Conservation (phyloP, 2,329 filamentous ascomycete genomes). For the Fusarium napiforme region DNA sequence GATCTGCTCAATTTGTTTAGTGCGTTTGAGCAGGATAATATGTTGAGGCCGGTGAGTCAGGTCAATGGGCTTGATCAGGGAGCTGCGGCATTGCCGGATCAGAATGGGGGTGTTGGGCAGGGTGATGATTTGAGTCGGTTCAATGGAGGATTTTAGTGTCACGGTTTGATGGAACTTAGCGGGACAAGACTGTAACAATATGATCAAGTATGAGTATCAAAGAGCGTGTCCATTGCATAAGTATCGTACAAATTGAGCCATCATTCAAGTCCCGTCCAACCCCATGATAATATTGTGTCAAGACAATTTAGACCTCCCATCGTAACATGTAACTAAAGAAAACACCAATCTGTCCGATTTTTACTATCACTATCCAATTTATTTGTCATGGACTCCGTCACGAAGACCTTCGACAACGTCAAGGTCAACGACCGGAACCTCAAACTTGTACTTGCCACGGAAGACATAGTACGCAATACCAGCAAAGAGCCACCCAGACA, state of each 20-base stretch:
- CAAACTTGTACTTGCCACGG: constrained; percentile 41
- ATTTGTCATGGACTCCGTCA: background rate
- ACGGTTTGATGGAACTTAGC: rapidly evolving
- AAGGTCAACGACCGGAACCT: constrained; percentile 22
- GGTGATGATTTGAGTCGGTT: background rate
- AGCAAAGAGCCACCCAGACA: constrained; percentile 53
- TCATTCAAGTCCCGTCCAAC: background rate
- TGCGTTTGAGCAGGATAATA: constrained; percentile 13
- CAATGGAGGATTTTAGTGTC: background rate
- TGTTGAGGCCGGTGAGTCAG: background rate
- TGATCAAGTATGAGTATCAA: background rate
- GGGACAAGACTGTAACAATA: background rate
- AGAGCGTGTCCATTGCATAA: background rate
- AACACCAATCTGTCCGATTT: background rate
- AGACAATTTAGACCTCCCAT: background rate
- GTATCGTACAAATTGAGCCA: background rate
- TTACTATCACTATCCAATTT: background rate
- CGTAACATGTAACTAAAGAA: rapidly evolving
- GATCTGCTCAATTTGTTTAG: constrained; percentile 13
- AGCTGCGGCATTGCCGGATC: background rate
- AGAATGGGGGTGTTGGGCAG: background rate
- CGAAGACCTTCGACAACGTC: background rate
- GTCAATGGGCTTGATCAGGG: background rate
- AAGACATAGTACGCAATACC: constrained; percentile 50
- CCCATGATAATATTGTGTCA: background rate